phyloP scores from a whole-genome alignment of 2,329 filamentous ascomycete species.

The Huntiella bhutanensis region DNA sequence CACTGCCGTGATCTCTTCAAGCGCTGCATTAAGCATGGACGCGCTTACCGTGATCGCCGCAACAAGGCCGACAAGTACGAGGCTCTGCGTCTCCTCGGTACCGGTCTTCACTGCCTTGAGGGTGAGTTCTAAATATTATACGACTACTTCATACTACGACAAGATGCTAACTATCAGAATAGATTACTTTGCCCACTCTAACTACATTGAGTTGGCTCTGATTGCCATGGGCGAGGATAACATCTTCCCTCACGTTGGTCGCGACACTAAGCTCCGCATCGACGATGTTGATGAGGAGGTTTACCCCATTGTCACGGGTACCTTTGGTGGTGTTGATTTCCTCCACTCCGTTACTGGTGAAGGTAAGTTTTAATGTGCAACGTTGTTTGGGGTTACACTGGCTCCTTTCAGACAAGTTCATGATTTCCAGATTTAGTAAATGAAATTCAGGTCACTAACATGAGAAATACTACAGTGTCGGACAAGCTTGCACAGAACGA shows the following conservation, averaged over 20 bases:
- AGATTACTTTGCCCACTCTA: slow-evolving; percentile 86
- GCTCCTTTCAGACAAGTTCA: neutral
- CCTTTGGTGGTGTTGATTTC: slow-evolving; percentile 89
- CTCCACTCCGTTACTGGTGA: slow-evolving; percentile 66
- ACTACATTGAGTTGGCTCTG: slow-evolving; percentile 74
- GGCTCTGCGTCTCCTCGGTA: slow-evolving; percentile 69
- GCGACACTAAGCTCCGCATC: slow-evolving; percentile 50
- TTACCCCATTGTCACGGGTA: slow-evolving; percentile 74
- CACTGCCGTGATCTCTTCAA: slow-evolving; percentile 58
- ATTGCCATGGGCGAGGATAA: slow-evolving; percentile 68
- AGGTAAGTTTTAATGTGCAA: slow-evolving; percentile 45
- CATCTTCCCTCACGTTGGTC: slow-evolving; percentile 75
- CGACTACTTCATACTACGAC: neutral
- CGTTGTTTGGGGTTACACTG: slow-evolving; percentile 10
- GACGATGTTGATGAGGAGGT: slow-evolving; percentile 46
- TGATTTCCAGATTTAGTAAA: neutral
- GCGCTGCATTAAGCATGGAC: slow-evolving; percentile 60
- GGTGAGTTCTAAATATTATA: slow-evolving; percentile 21
- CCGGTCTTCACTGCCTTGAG: slow-evolving; percentile 76
- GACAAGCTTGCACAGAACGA: slow-evolving; percentile 88
- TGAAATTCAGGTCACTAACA: slow-evolving; percentile 11
- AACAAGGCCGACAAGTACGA: slow-evolving; percentile 63
- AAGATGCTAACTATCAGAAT: neutral
- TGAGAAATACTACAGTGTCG: slow-evolving; percentile 33
- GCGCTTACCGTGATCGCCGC: slow-evolving; percentile 40